Evolutionary conservation across 108 stramenopile genomes (phyloP).

Genomic region (Parietichytrium sp.): DNA sequence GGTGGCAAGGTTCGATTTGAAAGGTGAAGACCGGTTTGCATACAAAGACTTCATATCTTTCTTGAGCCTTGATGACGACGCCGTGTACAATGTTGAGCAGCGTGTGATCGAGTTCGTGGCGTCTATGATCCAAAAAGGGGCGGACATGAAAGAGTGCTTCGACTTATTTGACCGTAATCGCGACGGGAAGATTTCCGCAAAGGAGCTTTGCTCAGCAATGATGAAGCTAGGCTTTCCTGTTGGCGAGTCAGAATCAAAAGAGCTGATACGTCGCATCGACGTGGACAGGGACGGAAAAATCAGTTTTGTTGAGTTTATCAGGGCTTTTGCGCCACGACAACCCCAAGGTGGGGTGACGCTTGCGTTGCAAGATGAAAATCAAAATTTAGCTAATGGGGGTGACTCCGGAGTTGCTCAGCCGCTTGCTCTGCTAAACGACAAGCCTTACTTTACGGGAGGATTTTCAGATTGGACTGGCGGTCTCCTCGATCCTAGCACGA

Average conservation of each 20-base stretch:
- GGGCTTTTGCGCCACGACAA: background rate
- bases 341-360: too few relatives aligned
- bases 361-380: too few relatives aligned
- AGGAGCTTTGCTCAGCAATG: background rate
- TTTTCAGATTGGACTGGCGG: conserved; percentile 9
- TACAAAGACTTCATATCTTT: conserved; percentile 31
- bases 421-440: too few relatives aligned
- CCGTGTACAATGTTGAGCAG: background rate
- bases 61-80: conserved; percentile 21
- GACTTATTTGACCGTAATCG: conserved; percentile 18
- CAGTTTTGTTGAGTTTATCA: conserved; percentile 20
- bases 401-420: too few relatives aligned
- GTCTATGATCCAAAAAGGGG: background rate
- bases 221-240: conserved; percentile 32
- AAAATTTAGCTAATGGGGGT: too few relatives aligned
- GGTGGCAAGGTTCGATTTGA: background rate
- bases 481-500: background rate
- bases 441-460: too few relatives aligned
- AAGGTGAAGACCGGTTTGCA: conserved; percentile 28
- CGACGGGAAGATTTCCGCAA: background rate
- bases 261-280: conserved; percentile 37
- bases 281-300: conserved; percentile 42
- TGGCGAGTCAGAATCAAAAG: background rate
- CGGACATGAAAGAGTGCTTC: background rate
- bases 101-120: background rate